phyloP scores from a whole-genome alignment of 257 asterid genomes.

The Cruciata laevipes region DNA sequence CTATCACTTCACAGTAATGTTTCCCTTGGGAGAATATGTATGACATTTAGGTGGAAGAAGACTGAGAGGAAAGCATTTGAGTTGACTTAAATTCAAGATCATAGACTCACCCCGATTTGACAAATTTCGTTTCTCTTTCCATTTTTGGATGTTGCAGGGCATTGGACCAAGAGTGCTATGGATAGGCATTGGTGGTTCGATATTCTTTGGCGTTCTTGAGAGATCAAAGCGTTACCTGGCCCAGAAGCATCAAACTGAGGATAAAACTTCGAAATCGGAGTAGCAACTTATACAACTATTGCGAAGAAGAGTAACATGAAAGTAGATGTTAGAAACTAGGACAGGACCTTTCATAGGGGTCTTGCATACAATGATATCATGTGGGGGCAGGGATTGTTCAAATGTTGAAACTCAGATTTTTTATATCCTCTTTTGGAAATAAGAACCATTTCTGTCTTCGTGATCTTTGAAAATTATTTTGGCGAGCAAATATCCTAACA shows the following conservation, averaged over 20 bases:
- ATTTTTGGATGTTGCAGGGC: conserved; percentile 39
- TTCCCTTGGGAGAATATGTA: neutral
- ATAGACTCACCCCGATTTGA: neutral
- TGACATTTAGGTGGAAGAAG: neutral
- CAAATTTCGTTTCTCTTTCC: neutral
- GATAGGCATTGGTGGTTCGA: conserved; percentile 98
- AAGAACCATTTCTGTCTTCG: too few relatives aligned
- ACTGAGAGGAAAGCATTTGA: neutral
- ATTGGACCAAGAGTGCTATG: conserved; percentile 94
- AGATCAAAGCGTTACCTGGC: conserved; percentile 64
- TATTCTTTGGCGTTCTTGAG: conserved; percentile 93
- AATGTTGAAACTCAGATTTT: neutral
- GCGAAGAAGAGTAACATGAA: neutral
- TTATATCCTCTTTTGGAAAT: too few relatives aligned
- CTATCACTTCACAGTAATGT: neutral
- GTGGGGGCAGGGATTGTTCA: neutral
- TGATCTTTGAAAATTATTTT: too few relatives aligned
- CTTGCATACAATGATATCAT: neutral
- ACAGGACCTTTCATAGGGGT: neutral
- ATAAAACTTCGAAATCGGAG: conserved; percentile 23
- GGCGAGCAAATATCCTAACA: too few relatives aligned
- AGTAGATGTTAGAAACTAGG: neutral
- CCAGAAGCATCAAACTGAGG: conserved; percentile 43
- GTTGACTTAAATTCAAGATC: neutral
- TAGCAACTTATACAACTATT: neutral